phyloP scores from a whole-genome alignment of 1,284 basidiomycete species.

The Exobasidium cylindrosporum region DNA sequence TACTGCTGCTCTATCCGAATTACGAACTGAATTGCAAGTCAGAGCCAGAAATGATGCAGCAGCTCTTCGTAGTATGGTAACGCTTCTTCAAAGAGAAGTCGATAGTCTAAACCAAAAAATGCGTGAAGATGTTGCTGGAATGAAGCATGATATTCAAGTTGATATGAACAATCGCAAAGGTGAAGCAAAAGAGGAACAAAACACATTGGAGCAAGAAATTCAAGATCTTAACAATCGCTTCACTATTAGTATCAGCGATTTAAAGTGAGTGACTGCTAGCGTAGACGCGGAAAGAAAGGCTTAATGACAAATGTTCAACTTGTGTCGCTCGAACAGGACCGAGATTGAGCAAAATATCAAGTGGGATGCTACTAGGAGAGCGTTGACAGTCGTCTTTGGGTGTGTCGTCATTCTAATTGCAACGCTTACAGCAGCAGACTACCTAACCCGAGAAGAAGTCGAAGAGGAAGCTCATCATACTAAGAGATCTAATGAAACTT shows the following conservation, averaged over 20 bases:
- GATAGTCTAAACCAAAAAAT: constrained; percentile 83
- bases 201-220: constrained; percentile 79
- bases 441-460: constrained; percentile 26
- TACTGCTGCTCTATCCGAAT: constrained; percentile 84
- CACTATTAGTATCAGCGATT: constrained; percentile 53
- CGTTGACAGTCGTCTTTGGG: constrained; percentile 50
- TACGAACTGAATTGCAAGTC: constrained; percentile 81
- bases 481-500: neutral
- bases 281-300: no score
- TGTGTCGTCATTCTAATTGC: constrained; percentile 50
- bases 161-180: constrained; percentile 91
- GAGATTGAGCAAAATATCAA: constrained; percentile 55
- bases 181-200: constrained; percentile 83
- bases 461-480: constrained; percentile 26
- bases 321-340: no score
- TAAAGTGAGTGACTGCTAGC: constrained; percentile 29
- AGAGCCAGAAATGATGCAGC: constrained; percentile 81
- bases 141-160: constrained; percentile 96
- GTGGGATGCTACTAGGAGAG: constrained; percentile 52
- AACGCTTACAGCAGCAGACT: constrained; percentile 50
- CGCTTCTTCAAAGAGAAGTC: constrained; percentile 78
- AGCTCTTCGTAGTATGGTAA: constrained; percentile 70
- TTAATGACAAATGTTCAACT: no score
- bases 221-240: constrained; percentile 64
- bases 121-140: constrained; percentile 82